Evolutionary conservation across 2,329 filamentous ascomycete genomes (phyloP), one percentile per base, ranked within the genome.

Genomic region (Colletotrichum abscissum): DNA sequence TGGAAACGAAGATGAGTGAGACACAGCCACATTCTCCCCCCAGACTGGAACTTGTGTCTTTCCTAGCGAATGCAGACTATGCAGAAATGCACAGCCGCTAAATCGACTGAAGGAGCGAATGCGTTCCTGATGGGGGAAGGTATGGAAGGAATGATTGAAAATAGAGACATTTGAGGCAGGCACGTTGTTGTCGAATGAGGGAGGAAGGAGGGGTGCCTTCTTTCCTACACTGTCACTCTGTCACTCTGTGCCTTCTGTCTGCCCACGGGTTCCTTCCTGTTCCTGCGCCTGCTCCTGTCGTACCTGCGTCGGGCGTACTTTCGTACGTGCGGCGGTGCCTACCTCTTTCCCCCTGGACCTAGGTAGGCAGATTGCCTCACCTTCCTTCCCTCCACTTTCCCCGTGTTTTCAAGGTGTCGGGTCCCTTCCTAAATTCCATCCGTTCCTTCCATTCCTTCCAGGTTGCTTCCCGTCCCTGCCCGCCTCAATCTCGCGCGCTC

Each of bases 11-110:
- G 60, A 14, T n/a, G 69, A 69, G 66, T 73, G 70, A 73, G 49
- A 73, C 70, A 73, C 70, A 73, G 70, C 70, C 70, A 73, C 70
- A 68, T 66, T 57, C 60, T 55, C 56, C 60, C 30, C 38, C 54
- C 54, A 22, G 67, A 26, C 52, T 49, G 42, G 42, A 49, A 49
- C 42, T 35, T 49, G 33, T 26, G 56, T 33, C 28, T 56, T 56
- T 46, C 24, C 49, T 65, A n/a, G 33, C 11, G 35, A 55, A 49
- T 49, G 42, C 42, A 49, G 42, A 22, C 11, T 49, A 11, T 22
- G 19, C 42, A 49, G 42, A 22, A n/a, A n/a, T n/a, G 42, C 42
- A 19, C 42, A 22, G 42, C 42, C 38, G 38, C 38, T 42, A 22
- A 22, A 22, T 22, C 42, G 19, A 22, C 19, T 49, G 42, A 49